These are phyloP conservation scores for Lophiostoma macrostomum DNA, from an alignment of 495 filamentous ascomycete genomes.

Conservation along the genomic window DNA sequence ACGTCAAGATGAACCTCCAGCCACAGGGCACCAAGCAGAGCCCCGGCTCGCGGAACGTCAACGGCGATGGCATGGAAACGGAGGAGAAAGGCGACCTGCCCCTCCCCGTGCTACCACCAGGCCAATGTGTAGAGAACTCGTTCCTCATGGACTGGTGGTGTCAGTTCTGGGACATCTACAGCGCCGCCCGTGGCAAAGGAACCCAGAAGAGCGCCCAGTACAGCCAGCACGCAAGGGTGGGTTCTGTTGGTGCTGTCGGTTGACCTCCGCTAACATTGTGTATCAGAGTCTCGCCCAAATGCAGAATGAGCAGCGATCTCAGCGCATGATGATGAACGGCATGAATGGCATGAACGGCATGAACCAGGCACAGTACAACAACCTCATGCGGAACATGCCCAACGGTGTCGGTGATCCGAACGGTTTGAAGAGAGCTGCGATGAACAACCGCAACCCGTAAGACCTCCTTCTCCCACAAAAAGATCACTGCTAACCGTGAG, in stretches of 20 bases:
- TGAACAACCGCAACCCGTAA: slow-evolving; percentile 72
- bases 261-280: slow-evolving; percentile 12
- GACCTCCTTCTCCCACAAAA: slow-evolving; percentile 26
- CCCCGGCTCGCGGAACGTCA: slow-evolving; percentile 44
- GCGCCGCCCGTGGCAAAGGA: slow-evolving; percentile 63
- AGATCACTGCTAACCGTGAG: slow-evolving; percentile 36
- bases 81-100: slow-evolving; percentile 74
- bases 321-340: slow-evolving; percentile 67
- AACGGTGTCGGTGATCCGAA: slow-evolving; percentile 51
- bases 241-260: slow-evolving; percentile 21
- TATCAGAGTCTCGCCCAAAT: slow-evolving; percentile 63
- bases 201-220: slow-evolving; percentile 58
- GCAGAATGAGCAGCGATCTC: slow-evolving; percentile 49
- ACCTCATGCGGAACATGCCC: slow-evolving; percentile 57
- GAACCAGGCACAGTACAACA: slow-evolving; percentile 46
- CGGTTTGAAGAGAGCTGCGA: slow-evolving; percentile 68
- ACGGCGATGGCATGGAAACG: slow-evolving; percentile 79
- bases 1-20: slow-evolving; percentile 51
- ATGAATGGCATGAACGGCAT: no score
- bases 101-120: slow-evolving; percentile 59
- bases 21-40: slow-evolving; percentile 48
- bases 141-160: slow-evolving; percentile 95
- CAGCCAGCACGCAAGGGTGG: slow-evolving; percentile 77
- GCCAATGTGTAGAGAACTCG: slow-evolving; percentile 60
- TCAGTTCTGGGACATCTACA: slow-evolving; percentile 93